Conservation (phyloP, 1,284 basidiomycete genomes). For the Retiboletus flavoniger region DNA sequence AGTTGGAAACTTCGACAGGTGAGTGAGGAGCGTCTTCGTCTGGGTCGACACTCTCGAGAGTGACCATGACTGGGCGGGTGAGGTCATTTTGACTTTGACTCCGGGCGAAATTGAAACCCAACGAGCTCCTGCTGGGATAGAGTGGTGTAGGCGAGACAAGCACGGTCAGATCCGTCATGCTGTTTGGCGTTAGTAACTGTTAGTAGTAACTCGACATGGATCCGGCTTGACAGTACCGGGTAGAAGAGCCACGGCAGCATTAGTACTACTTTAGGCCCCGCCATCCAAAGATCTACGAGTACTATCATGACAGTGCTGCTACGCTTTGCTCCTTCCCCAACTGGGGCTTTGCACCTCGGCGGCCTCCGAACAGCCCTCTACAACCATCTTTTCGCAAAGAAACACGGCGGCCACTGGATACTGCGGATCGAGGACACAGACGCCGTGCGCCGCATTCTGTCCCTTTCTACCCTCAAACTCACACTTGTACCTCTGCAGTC, state of each 20-base stretch:
- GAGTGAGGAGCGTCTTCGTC: conserved; percentile 31
- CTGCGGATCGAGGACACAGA: conserved; percentile 97
- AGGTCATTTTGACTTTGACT: conserved; percentile 29
- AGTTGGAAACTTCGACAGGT: conserved; percentile 24
- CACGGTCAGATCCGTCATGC: conserved; percentile 36
- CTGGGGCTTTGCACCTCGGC: conserved; percentile 91
- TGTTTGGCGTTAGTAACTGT: background rate
- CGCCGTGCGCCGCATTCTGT: conserved; percentile 15
- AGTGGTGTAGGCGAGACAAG: conserved; percentile 34
- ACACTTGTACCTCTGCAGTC: conserved; percentile 47
- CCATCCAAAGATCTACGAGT: background rate
- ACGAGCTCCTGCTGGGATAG: conserved; percentile 25
- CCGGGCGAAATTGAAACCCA: conserved; percentile 32
- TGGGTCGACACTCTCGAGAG: conserved; percentile 44
- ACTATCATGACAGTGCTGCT: conserved; percentile 45
- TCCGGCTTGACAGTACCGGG: no score
- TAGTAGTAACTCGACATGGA: conserved; percentile 24
- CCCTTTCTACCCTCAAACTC: background rate
- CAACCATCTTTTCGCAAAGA: conserved; percentile 86
- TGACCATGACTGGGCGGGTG: conserved; percentile 47
- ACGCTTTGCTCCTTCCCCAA: conserved; percentile 96
- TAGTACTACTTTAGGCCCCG: no score
- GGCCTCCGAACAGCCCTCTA: conserved; percentile 95
- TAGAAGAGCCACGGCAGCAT: no score
- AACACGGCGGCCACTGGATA: conserved; percentile 84